phyloP scores from a whole-genome alignment of 176 grass and related monocot species.

The Metroxylon sagu region DNA sequence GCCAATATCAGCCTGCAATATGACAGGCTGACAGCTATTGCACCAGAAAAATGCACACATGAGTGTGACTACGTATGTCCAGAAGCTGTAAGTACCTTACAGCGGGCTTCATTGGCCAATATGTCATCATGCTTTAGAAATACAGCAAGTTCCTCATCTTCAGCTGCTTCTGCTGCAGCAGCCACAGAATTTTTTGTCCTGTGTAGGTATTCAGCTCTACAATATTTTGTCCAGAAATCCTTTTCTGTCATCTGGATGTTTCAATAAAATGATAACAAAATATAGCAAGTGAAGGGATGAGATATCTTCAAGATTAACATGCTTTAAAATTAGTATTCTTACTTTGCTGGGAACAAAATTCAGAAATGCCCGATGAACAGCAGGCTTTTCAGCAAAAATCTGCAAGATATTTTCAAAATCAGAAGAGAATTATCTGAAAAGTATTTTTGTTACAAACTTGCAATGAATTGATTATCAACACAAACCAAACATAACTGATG shows the following conservation, averaged over 20 bases:
- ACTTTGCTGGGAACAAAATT: conserved; percentile 78
- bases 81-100: conserved; percentile 43
- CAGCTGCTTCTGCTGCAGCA: conserved; percentile 83
- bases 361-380: conserved; percentile 88
- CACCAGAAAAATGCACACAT: too few relatives aligned
- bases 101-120: conserved; percentile 69
- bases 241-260: conserved; percentile 59
- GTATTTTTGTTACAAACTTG: too few relatives aligned
- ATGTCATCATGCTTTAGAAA: conserved; percentile 93
- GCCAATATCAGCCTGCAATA: too few relatives aligned
- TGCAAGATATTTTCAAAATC: conserved; percentile 32
- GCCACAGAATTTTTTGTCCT: conserved; percentile 76
- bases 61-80: too few relatives aligned
- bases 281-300: conserved; percentile 1
- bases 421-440: not conserved
- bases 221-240: conserved; percentile 97
- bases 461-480: too few relatives aligned
- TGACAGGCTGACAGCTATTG: too few relatives aligned
- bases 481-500: too few relatives aligned
- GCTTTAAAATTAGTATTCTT: conserved; percentile 1
- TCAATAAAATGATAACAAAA: conserved; percentile 17
- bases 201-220: conserved; percentile 88
- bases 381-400: conserved; percentile 99
- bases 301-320: not conserved
- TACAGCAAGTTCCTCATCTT: conserved; percentile 88